Conservation (phyloP, 306 rosid genomes). For the Cucumis sativus region DNA sequence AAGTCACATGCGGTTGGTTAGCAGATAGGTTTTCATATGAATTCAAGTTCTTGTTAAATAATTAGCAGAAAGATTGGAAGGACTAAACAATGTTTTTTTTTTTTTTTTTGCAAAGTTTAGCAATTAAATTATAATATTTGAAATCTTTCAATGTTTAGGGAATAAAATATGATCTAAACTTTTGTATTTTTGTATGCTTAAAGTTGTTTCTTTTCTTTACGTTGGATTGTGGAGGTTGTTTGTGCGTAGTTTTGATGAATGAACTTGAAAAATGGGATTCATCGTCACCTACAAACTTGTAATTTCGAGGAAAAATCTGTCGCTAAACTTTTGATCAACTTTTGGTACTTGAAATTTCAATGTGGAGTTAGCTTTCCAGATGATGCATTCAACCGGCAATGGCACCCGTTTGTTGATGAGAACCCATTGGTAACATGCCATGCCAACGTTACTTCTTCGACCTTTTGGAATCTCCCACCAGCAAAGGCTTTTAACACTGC, state of each 20-base stretch:
- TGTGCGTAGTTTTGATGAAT: neutral
- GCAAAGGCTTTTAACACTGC: constrained; percentile 23
- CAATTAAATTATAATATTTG: neutral
- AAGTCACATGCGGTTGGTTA: neutral
- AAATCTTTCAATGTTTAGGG: neutral
- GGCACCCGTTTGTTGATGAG: constrained; percentile 58
- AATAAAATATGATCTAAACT: neutral
- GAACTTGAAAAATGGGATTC: neutral
- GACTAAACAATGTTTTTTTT: neutral
- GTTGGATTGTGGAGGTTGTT: neutral
- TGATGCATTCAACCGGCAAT: constrained; percentile 65
- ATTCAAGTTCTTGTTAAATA: neutral
- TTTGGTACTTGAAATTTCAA: constrained; percentile 8
- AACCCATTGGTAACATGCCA: constrained; percentile 33
- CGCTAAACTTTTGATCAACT: neutral
- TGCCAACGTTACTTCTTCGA: constrained; percentile 29
- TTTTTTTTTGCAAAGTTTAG: neutral
- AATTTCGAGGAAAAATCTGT: neutral
- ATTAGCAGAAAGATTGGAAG: neutral
- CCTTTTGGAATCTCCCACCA: constrained; percentile 84
- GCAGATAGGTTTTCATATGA: neutral
- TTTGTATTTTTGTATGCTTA: neutral
- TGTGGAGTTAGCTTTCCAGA: constrained; percentile 61
- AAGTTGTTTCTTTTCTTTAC: neutral
- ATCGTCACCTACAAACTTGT: neutral